Percentiles rank a stretch among this genome's conserved stretches.
Evolutionary conservation across 371 early-diverging fungal genomes (phyloP).

Genomic region (Apophysomyces ossiformis): DNA sequence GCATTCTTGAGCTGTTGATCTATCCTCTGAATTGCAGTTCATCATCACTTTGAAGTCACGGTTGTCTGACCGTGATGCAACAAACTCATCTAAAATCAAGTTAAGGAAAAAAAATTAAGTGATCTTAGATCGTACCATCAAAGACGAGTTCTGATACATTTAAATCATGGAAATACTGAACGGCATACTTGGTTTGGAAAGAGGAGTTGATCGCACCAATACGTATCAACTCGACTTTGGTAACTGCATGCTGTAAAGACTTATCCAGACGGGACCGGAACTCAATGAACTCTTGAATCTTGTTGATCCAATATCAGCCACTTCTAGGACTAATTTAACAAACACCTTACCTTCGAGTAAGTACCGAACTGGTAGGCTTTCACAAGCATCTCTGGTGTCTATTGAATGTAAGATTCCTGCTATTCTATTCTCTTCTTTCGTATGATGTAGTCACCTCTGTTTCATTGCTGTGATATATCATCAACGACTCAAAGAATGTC

Average conservation of each 20-base stretch:
- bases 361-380: slow-evolving; percentile 85
- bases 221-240: slow-evolving; percentile 61
- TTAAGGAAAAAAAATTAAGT: background rate
- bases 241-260: slow-evolving; percentile 75
- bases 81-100: slow-evolving; percentile 24
- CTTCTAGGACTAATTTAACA: background rate
- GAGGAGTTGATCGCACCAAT: slow-evolving; percentile 60
- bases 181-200: slow-evolving; percentile 56
- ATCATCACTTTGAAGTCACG: slow-evolving; percentile 66
- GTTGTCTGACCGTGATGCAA: slow-evolving; percentile 57
- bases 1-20: slow-evolving; percentile 40
- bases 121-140: slow-evolving; percentile 37
- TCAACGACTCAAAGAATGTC: slow-evolving; percentile 55
- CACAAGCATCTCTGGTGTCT: slow-evolving; percentile 88
- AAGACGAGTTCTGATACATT: slow-evolving; percentile 56
- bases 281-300: slow-evolving; percentile 85
- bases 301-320: background rate
- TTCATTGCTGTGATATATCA: slow-evolving; percentile 80
- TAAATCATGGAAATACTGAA: slow-evolving; percentile 62
- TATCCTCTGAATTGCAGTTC: slow-evolving; percentile 52
- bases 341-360: slow-evolving; percentile 79
- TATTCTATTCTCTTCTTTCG: background rate
- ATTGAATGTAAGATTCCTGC: slow-evolving; percentile 6
- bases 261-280: slow-evolving; percentile 73
- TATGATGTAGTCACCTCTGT: slow-evolving; percentile 52